Evolutionary conservation across 495 filamentous ascomycete species (phyloP).

Genomic region (Penicillium odoratum): DNA sequence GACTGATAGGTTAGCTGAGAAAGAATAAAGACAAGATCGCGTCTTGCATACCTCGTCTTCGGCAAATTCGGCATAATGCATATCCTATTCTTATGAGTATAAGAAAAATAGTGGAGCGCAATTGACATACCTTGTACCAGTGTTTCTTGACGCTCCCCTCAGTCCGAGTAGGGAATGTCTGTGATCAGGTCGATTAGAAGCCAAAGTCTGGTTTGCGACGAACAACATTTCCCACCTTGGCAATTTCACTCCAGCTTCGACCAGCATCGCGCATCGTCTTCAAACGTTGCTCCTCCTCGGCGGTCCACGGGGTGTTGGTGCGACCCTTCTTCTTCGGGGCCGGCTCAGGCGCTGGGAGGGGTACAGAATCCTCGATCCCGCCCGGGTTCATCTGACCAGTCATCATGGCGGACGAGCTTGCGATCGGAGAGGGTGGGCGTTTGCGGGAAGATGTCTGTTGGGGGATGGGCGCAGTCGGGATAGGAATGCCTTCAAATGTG

Average conservation of each 20-base stretch:
- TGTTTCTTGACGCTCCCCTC: conserved; percentile 99
- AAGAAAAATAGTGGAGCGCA: background rate
- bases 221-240: conserved; percentile 62
- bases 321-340: conserved; percentile 84
- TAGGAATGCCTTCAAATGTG: conserved; percentile 43
- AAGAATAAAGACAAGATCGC: no score
- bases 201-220: background rate
- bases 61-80: conserved; percentile 99
- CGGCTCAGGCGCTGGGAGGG: conserved; percentile 36
- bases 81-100: conserved; percentile 59
- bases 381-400: conserved; percentile 28
- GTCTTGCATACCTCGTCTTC: conserved; percentile 79
- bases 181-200: background rate
- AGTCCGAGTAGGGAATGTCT: conserved; percentile 90
- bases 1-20: conserved; percentile 56
- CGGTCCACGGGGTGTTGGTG: conserved; percentile 97
- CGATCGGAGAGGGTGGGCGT: conserved; percentile 42
- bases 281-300: conserved; percentile 86
- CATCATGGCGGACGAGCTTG: conserved; percentile 38
- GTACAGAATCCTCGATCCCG: conserved; percentile 32
- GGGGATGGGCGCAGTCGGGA: conserved; percentile 39
- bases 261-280: conserved; percentile 93
- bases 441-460: conserved; percentile 41
- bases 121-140: conserved; percentile 85
- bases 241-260: conserved; percentile 95